Evolutionary conservation across 106 monocot genomes (phyloP).

Genomic region (Narthecium ossifragum): DNA sequence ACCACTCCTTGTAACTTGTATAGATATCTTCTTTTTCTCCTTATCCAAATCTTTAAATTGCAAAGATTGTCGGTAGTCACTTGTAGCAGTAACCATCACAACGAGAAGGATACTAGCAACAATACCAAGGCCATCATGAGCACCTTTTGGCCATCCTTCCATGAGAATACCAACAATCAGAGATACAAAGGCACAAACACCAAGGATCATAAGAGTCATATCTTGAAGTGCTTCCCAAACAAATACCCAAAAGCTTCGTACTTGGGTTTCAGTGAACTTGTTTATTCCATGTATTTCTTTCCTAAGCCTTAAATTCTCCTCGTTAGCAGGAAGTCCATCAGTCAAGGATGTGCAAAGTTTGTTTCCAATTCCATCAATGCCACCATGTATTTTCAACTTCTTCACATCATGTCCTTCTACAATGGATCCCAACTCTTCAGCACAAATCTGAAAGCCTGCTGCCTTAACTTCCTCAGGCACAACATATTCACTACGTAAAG

Average conservation of each 20-base stretch:
- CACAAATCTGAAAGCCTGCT: constrained; percentile 65
- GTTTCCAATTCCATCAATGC: constrained; percentile 37
- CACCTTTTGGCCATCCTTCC: constrained; percentile 77
- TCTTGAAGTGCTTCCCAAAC: constrained; percentile 80
- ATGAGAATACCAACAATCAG: constrained; percentile 55
- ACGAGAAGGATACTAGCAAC: constrained; percentile 65
- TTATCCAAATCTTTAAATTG: constrained; percentile 81
- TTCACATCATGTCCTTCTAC: constrained; percentile 62
- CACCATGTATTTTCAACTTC: constrained; percentile 49
- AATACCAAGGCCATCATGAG: constrained; percentile 81
- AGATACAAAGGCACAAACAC: constrained; percentile 54
- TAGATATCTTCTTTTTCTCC: constrained; percentile 75
- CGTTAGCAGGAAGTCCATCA: constrained; percentile 24
- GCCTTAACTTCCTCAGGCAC: constrained; percentile 50
- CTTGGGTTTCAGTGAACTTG: constrained; percentile 47
- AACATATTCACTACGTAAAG: constrained; percentile 30
- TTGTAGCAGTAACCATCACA: constrained; percentile 66
- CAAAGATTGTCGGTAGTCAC: constrained; percentile 67
- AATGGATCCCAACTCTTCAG: constrained; percentile 57
- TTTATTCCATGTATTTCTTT: constrained; percentile 51
- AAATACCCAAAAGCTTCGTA: constrained; percentile 57
- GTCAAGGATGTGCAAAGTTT: constrained; percentile 51
- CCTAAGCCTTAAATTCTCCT: constrained; percentile 23
- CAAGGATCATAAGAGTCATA: constrained; percentile 62
- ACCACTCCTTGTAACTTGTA: constrained; percentile 60